Evolutionary conservation across 768 basidiomycete species (phyloP).

Genomic region (Xanthoconium stramineum): DNA sequence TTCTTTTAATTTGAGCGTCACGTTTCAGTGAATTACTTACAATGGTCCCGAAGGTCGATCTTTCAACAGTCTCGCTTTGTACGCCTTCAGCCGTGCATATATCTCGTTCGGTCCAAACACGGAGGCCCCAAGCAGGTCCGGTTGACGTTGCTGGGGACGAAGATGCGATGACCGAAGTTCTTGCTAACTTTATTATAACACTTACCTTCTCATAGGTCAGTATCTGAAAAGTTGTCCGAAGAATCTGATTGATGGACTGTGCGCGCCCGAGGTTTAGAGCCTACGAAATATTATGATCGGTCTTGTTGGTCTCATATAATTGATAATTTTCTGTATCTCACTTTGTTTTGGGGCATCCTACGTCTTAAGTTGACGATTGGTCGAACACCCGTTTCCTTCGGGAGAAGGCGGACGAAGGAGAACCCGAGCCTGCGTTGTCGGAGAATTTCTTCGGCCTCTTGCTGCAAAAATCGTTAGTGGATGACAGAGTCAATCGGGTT

Average conservation of each 20-base stretch:
- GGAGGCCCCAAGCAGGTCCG: slow-evolving; percentile 71
- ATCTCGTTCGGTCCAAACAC: slow-evolving; percentile 83
- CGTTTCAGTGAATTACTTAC: slow-evolving; percentile 38
- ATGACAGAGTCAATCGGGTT: neutral
- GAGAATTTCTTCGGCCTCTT: slow-evolving; percentile 61
- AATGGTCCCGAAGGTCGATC: slow-evolving; percentile 41
- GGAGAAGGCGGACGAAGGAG: slow-evolving; percentile 84
- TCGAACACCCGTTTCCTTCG: slow-evolving; percentile 92
- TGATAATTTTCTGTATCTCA: slow-evolving; percentile 3
- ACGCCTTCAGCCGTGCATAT: slow-evolving; percentile 66
- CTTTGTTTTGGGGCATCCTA: slow-evolving; percentile 40
- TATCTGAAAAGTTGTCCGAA: slow-evolving; percentile 83
- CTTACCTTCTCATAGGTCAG: slow-evolving; percentile 82
- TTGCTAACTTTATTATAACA: neutral
- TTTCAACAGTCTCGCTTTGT: slow-evolving; percentile 52
- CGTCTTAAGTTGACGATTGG: slow-evolving; percentile 89
- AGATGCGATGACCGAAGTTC: neutral
- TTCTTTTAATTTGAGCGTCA: neutral
- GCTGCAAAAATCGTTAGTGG: slow-evolving; percentile 35
- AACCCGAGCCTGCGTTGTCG: slow-evolving; percentile 75
- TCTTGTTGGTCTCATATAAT: too few species aligned
- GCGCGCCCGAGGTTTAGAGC: slow-evolving; percentile 29
- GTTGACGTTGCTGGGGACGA: slow-evolving; percentile 51
- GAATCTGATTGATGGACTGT: slow-evolving; percentile 82
- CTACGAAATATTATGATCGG: slow-evolving; percentile 20